phyloP scores from a whole-genome alignment of 192 early-diverging fungal genomes.

The Allomyces macrogynus region DNA sequence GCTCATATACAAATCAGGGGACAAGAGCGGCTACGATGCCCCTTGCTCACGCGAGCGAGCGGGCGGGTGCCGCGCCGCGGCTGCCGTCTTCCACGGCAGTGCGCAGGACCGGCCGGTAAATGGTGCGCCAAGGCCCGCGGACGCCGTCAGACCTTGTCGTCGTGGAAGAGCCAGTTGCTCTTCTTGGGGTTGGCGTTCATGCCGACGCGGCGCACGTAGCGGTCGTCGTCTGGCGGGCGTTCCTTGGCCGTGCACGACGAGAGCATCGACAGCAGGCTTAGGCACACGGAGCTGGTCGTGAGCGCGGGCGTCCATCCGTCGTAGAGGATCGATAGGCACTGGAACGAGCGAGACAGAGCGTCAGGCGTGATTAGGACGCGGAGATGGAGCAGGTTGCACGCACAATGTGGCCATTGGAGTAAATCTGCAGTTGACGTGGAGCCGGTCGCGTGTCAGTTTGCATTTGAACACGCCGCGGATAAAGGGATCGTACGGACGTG shows the following conservation, averaged over 20 bases:
- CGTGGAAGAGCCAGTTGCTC: not conserved
- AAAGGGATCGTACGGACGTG: conserved; percentile 11
- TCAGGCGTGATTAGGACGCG: conserved; percentile 9
- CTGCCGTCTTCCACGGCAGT: no score
- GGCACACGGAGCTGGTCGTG: conserved; percentile 27
- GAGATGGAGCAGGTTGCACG: not conserved
- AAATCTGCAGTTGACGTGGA: not conserved
- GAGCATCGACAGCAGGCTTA: conserved; percentile 31
- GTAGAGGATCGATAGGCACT: conserved; percentile 36
- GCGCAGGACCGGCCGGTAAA: no score
- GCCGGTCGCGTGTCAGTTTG: no score
- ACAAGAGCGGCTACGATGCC: no score
- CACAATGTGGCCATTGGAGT: conserved; percentile 29
- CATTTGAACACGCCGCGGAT: no score
- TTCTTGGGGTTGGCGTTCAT: not conserved
- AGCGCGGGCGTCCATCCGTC: conserved; percentile 35
- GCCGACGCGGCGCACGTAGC: conserved; percentile 10
- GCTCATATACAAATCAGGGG: no score
- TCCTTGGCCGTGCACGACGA: conserved; percentile 10
- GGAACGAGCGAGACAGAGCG: conserved; percentile 16
- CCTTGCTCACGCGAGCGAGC: no score
- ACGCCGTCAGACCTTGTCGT: not conserved
- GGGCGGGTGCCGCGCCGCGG: no score
- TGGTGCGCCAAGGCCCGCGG: no score
- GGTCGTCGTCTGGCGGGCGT: conserved; percentile 19